A percentile compares a stretch with the other conserved stretches of the same genome.
These are phyloP conservation scores for Mycosphaerella sp. DNA, from an alignment of 2,329 filamentous ascomycete species.

Conservation along the genomic window DNA sequence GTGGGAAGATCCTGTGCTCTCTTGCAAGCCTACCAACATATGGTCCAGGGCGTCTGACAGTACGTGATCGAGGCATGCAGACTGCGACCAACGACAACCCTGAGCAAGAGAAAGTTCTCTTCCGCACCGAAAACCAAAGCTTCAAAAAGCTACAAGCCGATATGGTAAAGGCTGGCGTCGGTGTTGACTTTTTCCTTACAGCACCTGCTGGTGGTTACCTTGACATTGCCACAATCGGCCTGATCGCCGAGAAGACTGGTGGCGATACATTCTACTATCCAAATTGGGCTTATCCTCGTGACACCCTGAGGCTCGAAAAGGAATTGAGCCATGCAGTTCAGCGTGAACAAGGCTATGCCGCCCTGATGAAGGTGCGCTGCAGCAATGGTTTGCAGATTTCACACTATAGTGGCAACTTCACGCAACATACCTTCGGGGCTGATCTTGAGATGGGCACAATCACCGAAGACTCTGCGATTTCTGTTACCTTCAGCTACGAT, in stretches of 20 bases:
- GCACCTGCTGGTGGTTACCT: constrained; percentile 85
- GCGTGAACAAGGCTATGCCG: constrained; percentile 89
- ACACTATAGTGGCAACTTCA: constrained; percentile 92
- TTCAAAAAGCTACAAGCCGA: constrained; percentile 84
- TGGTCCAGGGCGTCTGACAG: constrained; percentile 77
- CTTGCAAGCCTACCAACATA: constrained; percentile 83
- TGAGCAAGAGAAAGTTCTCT: constrained; percentile 86
- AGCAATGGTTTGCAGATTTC: constrained; percentile 92
- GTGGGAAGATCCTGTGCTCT: constrained; percentile 87
- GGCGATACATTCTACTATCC: constrained; percentile 96
- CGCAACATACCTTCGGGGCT: constrained; percentile 89
- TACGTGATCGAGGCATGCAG: constrained; percentile 83
- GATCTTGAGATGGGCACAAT: constrained; percentile 91
- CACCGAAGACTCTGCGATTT: constrained; percentile 88
- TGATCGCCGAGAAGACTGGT: constrained; percentile 81
- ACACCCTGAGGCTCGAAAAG: constrained; percentile 72
- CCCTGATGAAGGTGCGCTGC: constrained; percentile 96
- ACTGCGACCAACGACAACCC: constrained; percentile 71
- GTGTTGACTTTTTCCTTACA: constrained; percentile 90
- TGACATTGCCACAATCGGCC: constrained; percentile 85
- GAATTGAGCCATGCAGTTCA: constrained; percentile 84
- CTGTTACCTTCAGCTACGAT: constrained; percentile 88
- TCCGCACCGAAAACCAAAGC: constrained; percentile 79
- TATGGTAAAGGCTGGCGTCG: constrained; percentile 80
- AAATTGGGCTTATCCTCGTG: constrained; percentile 84